Evolutionary conservation across 805 yeast species (phyloP).

Genomic region (Monosporozyma yasuniensis): DNA sequence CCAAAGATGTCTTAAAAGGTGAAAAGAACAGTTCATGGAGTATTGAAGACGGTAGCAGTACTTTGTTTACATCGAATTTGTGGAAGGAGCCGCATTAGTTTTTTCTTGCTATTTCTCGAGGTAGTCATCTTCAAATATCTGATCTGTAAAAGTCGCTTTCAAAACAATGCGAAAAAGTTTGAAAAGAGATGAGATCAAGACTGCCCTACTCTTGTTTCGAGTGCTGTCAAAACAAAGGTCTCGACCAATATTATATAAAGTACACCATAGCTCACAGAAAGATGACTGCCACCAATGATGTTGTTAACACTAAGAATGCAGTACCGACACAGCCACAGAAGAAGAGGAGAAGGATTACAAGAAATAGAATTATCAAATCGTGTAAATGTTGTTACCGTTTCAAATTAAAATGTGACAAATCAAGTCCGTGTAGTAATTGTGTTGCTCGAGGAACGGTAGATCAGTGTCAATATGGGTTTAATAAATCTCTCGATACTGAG

Average conservation of each 20-base stretch:
- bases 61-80: neutral
- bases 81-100: neutral
- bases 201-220: neutral
- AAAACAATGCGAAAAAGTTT: neutral
- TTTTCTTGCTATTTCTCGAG: neutral
- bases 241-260: neutral
- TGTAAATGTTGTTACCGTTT: conserved; percentile 23
- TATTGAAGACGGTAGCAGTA: neutral
- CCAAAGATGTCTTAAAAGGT: neutral
- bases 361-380: conserved; percentile 21
- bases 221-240: neutral
- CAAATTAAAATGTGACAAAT: conserved; percentile 21
- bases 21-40: neutral
- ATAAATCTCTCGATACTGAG: conserved; percentile 2
- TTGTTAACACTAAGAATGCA: too few relatives aligned
- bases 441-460: conserved; percentile 1
- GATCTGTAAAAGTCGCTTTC: neutral
- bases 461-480: conserved; percentile 20
- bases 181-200: neutral
- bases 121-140: neutral
- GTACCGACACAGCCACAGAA: neutral
- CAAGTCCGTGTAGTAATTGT: conserved; percentile 20
- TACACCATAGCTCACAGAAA: neutral
- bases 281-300: neutral
- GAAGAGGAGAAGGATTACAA: conserved; percentile 10